phyloP scores from a whole-genome alignment of 176 grass and related monocot genomes.

The Zoysia japonica region DNA sequence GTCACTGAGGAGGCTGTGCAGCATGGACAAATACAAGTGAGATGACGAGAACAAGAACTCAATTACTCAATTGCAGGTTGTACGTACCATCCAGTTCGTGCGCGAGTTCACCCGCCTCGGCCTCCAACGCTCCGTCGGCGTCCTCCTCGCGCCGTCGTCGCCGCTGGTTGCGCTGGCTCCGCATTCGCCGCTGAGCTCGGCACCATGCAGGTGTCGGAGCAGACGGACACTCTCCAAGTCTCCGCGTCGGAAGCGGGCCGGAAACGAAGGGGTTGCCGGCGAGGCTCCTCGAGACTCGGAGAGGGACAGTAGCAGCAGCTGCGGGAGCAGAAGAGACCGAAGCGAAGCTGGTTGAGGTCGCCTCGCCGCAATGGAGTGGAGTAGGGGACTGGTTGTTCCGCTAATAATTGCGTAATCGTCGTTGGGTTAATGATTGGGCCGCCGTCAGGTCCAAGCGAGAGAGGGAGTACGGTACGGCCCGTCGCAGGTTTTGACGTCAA shows the following conservation, averaged over 20 bases:
- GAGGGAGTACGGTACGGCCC: not conserved
- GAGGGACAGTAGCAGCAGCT: no score
- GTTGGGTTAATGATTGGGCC: constrained; percentile 3
- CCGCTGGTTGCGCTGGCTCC: constrained; percentile 77
- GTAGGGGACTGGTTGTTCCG: no score
- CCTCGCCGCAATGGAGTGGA: no score
- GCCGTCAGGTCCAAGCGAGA: not conserved
- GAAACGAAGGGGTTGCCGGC: no score
- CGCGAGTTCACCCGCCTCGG: constrained; percentile 98
- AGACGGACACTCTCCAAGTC: constrained; percentile 85
- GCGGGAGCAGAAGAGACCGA: no score
- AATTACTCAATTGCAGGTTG: no score
- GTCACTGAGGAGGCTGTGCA: no score
- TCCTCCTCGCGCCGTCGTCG: constrained; percentile 88
- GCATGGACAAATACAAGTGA: no score
- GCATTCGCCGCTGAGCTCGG: constrained; percentile 96
- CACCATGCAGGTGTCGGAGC: constrained; percentile 99
- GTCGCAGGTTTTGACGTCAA: not conserved
- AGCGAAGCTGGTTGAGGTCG: no score
- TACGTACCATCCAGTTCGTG: constrained; percentile 89
- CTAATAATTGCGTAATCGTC: constrained; percentile 22
- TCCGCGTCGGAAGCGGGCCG: no score
- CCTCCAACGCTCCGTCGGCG: constrained; percentile 91
- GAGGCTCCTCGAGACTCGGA: no score
- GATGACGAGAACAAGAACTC: no score